Conservation (phyloP, 75 land plant genomes). For the Sequoia sempervirens region DNA sequence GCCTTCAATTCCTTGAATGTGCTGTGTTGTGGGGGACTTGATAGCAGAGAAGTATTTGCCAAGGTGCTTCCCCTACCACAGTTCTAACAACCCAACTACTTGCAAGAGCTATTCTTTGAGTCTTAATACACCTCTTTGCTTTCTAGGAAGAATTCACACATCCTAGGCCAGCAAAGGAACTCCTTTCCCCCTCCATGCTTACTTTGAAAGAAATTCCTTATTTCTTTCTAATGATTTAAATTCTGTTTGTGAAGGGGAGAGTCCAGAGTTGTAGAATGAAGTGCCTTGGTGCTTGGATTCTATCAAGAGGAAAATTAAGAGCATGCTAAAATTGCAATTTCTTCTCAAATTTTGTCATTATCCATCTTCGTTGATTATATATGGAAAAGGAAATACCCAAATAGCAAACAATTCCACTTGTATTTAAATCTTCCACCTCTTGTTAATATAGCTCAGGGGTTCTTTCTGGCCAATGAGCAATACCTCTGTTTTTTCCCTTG, state of each 20-base stretch:
- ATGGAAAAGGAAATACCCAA: neutral
- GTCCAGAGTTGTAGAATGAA: neutral
- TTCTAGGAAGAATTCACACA: neutral
- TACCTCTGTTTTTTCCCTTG: neutral
- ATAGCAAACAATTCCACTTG: neutral
- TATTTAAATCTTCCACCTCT: neutral
- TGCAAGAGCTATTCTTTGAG: neutral
- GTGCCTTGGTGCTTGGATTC: neutral
- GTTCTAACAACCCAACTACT: neutral
- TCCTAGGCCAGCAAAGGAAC: neutral
- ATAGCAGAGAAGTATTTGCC: neutral
- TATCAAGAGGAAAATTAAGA: neutral
- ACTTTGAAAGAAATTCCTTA: no score
- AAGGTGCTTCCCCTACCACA: neutral
- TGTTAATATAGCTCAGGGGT: neutral
- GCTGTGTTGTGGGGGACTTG: neutral
- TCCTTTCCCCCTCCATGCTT: no score
- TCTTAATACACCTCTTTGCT: neutral
- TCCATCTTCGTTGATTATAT: neutral
- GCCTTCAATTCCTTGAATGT: neutral
- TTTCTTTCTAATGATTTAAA: neutral
- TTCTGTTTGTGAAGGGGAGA: neutral
- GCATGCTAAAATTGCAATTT: neutral
- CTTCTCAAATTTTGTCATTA: neutral
- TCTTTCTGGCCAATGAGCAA: neutral